Base-by-base conservation (phyloP, 2,329 filamentous ascomycete genomes). In the Thelonectria olida region DNA sequence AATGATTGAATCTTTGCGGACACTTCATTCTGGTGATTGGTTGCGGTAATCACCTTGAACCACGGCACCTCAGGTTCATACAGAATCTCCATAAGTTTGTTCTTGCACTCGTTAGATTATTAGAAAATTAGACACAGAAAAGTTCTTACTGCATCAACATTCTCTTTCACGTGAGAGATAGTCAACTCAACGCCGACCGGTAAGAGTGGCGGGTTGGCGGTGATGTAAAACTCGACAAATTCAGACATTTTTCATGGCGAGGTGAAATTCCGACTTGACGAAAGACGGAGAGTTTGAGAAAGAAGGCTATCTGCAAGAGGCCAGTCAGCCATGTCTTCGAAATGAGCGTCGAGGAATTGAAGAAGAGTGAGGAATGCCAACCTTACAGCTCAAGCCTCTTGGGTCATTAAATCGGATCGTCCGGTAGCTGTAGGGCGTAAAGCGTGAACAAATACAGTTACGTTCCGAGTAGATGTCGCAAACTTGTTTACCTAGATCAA, bases 21-120 rank as follows among this genome's bases (percentile, higher is more conserved):
- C 5, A 76, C 59, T 7, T 54, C 28, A 9, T 48, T 10, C 13
- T 71, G 65, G 17, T 57, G 4, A 2, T 50, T 41, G 1, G 15
- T 15, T 5, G 10, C 2, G 0, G 70, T 45, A 15, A 77, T 74
- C 6, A 75, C 45, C 53, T 78, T 78, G 58, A 79, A 77, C 72
- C 74, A 78, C 1, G 76, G 70, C 0, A 72, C 57, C 0, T 76
- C 72, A 1, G 76, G 75, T 23, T 79, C 76, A 28, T 78, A 79
- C 4, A 79, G 66, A 6, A 79, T 65, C 47, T 79, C 77, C 1
- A 71, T 1, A 0, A 75, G 31, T 7, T 70, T 59, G 23, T 57
- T 28, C 53, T 62, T n/a, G 13, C 2, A 5, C 7, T 3, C 17
- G 25, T 49, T 19, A 66, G 7, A 58, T 25, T 15, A 48, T n/a